Conservation (phyloP, 768 basidiomycete genomes). For the Leccinellum luteum region DNA sequence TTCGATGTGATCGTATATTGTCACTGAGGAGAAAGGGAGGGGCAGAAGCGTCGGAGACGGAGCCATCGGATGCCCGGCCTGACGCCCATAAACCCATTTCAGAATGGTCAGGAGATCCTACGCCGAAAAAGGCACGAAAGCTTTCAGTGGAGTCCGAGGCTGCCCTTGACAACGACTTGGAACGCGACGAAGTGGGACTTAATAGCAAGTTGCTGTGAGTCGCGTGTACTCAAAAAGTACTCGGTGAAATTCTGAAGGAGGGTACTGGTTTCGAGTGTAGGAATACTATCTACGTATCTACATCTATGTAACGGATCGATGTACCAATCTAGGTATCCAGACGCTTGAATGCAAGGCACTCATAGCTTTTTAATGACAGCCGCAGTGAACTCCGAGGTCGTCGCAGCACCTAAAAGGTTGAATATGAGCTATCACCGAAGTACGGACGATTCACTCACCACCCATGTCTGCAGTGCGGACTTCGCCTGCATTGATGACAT, state of each 20-base stretch:
- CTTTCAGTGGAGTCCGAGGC: conserved; percentile 50
- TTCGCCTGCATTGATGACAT: conserved; percentile 85
- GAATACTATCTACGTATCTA: conserved; percentile 17
- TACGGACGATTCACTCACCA: conserved; percentile 49
- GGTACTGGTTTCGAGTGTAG: conserved; percentile 12
- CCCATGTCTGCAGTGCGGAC: conserved; percentile 95
- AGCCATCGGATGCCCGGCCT: neutral
- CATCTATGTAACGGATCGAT: conserved; percentile 24
- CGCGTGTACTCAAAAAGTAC: neutral
- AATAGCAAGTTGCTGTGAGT: conserved; percentile 11
- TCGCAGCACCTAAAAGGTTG: conserved; percentile 62
- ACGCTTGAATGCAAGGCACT: conserved; percentile 3
- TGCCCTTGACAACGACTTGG: conserved; percentile 43
- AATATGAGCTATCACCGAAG: conserved; percentile 1
- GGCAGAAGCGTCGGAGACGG: conserved; percentile 13
- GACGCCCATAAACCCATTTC: conserved; percentile 4
- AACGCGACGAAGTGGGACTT: conserved; percentile 46
- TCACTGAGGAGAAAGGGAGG: conserved; percentile 43
- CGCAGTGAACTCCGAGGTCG: conserved; percentile 92
- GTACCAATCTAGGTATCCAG: neutral
- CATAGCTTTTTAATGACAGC: conserved; percentile 84
- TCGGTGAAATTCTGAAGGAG: conserved; percentile 12
- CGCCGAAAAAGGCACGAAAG: conserved; percentile 40
- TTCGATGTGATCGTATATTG: conserved; percentile 69
- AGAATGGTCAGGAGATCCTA: conserved; percentile 21